Conservation (phyloP, 2,329 filamentous ascomycete genomes). For the Pseudocercospora crystallina region DNA sequence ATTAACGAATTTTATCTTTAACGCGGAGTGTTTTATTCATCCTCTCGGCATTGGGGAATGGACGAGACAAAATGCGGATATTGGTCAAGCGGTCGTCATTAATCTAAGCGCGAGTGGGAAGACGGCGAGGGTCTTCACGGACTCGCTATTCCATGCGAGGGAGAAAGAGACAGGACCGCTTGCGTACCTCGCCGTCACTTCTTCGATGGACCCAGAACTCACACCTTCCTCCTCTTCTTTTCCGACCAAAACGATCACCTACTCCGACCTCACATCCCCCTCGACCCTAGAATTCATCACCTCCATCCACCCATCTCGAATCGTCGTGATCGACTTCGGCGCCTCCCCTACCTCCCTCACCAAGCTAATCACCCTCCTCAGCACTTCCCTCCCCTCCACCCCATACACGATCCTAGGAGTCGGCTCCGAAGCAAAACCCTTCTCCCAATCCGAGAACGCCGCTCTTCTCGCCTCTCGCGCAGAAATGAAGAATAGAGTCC, state of each 20-base stretch:
- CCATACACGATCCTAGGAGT: conserved; percentile 14
- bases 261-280: not conserved
- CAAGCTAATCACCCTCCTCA: conserved; percentile 3
- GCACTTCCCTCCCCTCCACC: not conserved
- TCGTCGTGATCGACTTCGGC: conserved; percentile 23
- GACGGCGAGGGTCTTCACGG: conserved; percentile 20
- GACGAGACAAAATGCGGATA: conserved; percentile 14
- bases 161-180: conserved; percentile 1
- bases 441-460: conserved; percentile 2
- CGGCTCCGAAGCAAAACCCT: conserved; percentile 11
- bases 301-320: not conserved
- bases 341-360: conserved; percentile 10
- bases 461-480: not conserved
- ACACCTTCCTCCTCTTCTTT: not conserved
- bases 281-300: conserved; percentile 3
- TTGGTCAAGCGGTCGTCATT: conserved; percentile 11
- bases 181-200: conserved; percentile 18
- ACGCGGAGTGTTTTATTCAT: conserved; percentile 8
- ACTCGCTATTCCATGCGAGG: conserved; percentile 12
- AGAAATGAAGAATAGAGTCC: conserved; percentile 10
- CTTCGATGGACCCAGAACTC: not conserved
- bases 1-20: conserved; percentile 18
- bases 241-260: conserved; percentile 8
- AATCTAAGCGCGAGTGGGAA: conserved; percentile 19
- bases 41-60: conserved; percentile 2